Conservation (phyloP, 805 yeast species). For the Crinitomyces ghanaensis region DNA sequence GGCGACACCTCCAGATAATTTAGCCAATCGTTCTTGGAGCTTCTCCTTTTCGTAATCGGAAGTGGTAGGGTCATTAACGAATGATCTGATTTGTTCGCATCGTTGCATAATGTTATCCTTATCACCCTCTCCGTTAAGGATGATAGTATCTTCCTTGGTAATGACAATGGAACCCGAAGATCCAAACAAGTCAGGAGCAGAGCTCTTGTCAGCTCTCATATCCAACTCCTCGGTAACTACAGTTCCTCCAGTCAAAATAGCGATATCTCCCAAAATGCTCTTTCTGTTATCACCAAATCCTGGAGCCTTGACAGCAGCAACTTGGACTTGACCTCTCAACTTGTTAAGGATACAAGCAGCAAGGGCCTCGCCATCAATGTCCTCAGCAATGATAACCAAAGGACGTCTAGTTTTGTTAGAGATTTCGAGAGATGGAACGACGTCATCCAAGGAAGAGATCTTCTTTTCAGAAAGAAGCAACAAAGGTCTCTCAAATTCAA, state of each 20-base stretch:
- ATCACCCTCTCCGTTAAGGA: conserved; percentile 84
- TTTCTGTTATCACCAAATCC: conserved; percentile 99
- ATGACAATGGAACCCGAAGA: conserved; percentile 83
- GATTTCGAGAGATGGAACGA: conserved; percentile 84
- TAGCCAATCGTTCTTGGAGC: conserved; percentile 93
- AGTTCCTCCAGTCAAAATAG: conserved; percentile 90
- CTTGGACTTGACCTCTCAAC: conserved; percentile 96
- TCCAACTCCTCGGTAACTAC: conserved; percentile 81
- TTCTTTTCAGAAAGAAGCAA: conserved; percentile 84
- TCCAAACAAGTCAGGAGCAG: conserved; percentile 82
- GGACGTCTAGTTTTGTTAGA: conserved; percentile 93
- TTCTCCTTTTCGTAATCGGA: conserved; percentile 90
- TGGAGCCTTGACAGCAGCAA: conserved; percentile 95
- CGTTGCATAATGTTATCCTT: conserved; percentile 72
- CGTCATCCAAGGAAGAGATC: conserved; percentile 79
- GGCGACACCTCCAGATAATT: conserved; percentile 96
- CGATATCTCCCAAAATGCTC: conserved; percentile 91
- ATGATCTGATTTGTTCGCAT: conserved; percentile 85
- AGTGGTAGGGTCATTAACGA: conserved; percentile 62
- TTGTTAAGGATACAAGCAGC: conserved; percentile 97
- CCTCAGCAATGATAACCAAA: conserved; percentile 86
- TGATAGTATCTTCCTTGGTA: conserved; percentile 91
- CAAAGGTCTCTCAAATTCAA: conserved; percentile 90
- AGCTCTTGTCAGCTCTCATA: conserved; percentile 90
- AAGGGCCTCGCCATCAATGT: conserved; percentile 93